Percentiles rank a stretch among this genome's conserved stretches.
phyloP scores from a whole-genome alignment of 2,329 filamentous ascomycete species.

The Aspergillus pseudoterreus region DNA sequence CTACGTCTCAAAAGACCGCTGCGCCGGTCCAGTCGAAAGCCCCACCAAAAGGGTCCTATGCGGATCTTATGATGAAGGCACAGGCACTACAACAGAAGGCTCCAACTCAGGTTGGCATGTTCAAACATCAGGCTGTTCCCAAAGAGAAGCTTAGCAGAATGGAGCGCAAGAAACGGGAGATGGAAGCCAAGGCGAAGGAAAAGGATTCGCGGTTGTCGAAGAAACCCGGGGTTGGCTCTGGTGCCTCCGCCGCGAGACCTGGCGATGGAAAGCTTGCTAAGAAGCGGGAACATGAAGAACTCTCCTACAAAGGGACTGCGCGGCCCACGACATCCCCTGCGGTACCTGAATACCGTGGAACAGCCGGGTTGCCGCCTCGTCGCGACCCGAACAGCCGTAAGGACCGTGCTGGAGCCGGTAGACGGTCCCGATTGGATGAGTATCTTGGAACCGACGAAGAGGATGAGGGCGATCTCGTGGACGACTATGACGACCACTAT shows the following conservation, averaged over 20 bases:
- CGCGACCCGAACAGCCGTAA: slow-evolving; percentile 24
- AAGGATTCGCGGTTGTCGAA: slow-evolving; percentile 32
- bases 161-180: slow-evolving; percentile 47
- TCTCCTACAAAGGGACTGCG: slow-evolving; percentile 38
- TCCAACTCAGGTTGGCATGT: slow-evolving; percentile 45
- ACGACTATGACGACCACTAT: slow-evolving; percentile 40
- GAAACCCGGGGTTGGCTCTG: slow-evolving; percentile 20
- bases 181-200: slow-evolving; percentile 40
- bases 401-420: slow-evolving; percentile 20
- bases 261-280: slow-evolving; percentile 19
- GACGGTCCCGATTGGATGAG: slow-evolving; percentile 34
- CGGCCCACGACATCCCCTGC: slow-evolving; percentile 25
- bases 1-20: slow-evolving; percentile 14
- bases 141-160: slow-evolving; percentile 56
- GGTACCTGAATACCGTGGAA: slow-evolving; percentile 38
- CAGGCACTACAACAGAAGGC: slow-evolving; percentile 51
- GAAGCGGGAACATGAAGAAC: slow-evolving; percentile 30
- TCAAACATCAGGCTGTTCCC: slow-evolving; percentile 53
- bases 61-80: slow-evolving; percentile 57
- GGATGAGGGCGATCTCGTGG: slow-evolving; percentile 42
- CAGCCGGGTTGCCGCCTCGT: slow-evolving; percentile 33
- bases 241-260: slow-evolving; percentile 19
- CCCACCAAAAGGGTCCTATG: slow-evolving; percentile 57
- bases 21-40: slow-evolving; percentile 34
- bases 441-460: slow-evolving; percentile 48